phyloP scores from a whole-genome alignment of 805 yeast genomes.

The Cyberlindnera japonica region DNA sequence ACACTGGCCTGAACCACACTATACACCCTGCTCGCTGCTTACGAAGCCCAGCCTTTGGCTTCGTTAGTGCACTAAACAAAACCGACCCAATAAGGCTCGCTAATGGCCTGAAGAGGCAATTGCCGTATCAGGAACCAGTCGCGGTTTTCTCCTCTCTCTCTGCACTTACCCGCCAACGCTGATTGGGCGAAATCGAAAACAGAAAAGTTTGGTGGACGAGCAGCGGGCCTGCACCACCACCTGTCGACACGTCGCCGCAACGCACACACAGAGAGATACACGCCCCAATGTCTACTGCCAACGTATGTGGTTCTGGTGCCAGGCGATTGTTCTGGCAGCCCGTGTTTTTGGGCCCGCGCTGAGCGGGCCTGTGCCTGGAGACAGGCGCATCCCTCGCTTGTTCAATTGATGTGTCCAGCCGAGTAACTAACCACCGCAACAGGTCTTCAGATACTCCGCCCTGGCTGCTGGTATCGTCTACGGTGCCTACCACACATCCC shows the following conservation, averaged over 20 bases:
- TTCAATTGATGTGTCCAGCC: too few species aligned
- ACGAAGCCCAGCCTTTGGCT: too few species aligned
- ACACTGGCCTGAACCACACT: too few species aligned
- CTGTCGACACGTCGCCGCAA: background rate
- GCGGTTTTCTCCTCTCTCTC: too few species aligned
- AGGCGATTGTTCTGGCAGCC: background rate
- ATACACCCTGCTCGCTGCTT: too few species aligned
- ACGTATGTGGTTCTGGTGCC: conserved; percentile 32
- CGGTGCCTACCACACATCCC: conserved; percentile 82
- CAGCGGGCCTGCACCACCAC: background rate
- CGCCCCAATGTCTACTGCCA: conserved; percentile 43
- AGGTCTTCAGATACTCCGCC: conserved; percentile 92
- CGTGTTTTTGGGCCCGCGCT: background rate
- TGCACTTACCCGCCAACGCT: conserved; percentile 3
- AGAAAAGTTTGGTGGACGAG: conserved; percentile 8
- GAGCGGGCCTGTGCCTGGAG: too few species aligned
- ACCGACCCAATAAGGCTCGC: too few species aligned
- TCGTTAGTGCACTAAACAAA: too few species aligned
- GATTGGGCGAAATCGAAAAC: conserved; percentile 2
- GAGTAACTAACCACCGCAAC: conserved; percentile 11
- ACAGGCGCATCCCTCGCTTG: too few species aligned
- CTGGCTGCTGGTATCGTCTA: conserved; percentile 83
- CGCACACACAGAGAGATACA: background rate
- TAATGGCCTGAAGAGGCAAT: too few species aligned
- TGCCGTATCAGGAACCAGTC: too few species aligned